These are phyloP conservation scores for Aspergillus pseudoterreus DNA, from an alignment of 2,329 filamentous ascomycete species.

Conservation along the genomic window DNA sequence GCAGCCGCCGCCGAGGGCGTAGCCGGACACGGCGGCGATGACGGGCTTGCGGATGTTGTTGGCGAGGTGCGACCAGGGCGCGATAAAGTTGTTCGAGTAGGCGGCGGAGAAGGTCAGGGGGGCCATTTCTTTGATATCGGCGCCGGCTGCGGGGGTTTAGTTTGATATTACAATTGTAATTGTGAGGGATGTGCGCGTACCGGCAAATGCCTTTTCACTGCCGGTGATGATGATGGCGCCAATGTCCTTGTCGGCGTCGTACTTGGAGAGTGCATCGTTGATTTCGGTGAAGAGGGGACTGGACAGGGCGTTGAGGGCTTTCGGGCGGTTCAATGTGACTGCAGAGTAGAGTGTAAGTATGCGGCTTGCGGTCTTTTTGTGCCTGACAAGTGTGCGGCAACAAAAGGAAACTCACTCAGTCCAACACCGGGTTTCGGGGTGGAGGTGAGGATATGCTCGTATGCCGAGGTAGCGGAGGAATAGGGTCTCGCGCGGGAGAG, in stretches of 20 bases:
- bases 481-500: conserved; percentile 33
- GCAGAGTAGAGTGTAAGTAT: background rate
- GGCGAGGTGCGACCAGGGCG: conserved; percentile 84
- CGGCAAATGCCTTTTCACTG: conserved; percentile 81
- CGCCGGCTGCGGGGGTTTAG: conserved; percentile 60
- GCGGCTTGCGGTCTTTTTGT: background rate
- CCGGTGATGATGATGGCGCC: conserved; percentile 82
- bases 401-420: conserved; percentile 60
- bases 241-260: conserved; percentile 67
- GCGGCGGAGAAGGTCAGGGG: conserved; percentile 83
- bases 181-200: conserved; percentile 25
- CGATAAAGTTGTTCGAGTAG: conserved; percentile 89
- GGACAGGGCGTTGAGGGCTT: conserved; percentile 90
- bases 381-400: background rate
- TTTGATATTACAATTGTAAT: background rate
- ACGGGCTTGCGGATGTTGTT: conserved; percentile 87
- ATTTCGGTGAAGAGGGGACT: conserved; percentile 88
- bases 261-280: conserved; percentile 68
- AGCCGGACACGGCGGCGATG: conserved; percentile 89
- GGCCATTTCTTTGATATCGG: conserved; percentile 99
- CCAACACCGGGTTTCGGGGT: conserved; percentile 85
- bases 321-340: conserved; percentile 93
- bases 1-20: conserved; percentile 91
- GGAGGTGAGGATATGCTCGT: conserved; percentile 79
- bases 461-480: conserved; percentile 49